phyloP scores from a whole-genome alignment of 768 basidiomycete genomes.

The Ramaria sp. region DNA sequence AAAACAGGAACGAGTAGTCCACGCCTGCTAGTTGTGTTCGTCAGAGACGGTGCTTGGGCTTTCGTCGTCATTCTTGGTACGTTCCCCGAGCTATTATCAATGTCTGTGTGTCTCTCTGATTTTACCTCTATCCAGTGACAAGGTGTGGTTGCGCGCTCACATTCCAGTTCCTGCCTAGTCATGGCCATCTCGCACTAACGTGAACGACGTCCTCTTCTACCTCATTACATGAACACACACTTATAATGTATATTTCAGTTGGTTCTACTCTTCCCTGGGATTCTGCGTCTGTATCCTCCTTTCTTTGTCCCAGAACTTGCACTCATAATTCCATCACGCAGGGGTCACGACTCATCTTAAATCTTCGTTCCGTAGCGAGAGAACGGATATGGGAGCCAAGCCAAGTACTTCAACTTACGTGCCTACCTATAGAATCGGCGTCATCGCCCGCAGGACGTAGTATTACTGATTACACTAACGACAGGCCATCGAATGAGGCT shows the following conservation, averaged over 20 bases:
- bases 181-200: neutral
- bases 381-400: neutral
- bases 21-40: neutral
- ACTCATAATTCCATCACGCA: neutral
- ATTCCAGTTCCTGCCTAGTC: neutral
- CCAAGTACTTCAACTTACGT: neutral
- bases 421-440: too few species aligned
- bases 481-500: too few species aligned
- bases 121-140: too few species aligned
- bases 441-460: too few species aligned
- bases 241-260: neutral
- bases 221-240: neutral
- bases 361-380: neutral
- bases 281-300: neutral
- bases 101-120: too few species aligned
- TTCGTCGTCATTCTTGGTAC: neutral
- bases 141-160: too few species aligned
- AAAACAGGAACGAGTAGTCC: neutral
- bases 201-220: neutral
- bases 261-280: neutral
- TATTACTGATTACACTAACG: too few species aligned
- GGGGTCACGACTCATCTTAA: neutral
- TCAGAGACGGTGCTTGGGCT: slow-evolving; percentile 5
- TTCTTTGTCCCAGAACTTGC: neutral
- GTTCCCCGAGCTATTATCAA: neutral